Conservation (phyloP, 495 filamentous ascomycete genomes). For the Diplogelasinospora grovesii region DNA sequence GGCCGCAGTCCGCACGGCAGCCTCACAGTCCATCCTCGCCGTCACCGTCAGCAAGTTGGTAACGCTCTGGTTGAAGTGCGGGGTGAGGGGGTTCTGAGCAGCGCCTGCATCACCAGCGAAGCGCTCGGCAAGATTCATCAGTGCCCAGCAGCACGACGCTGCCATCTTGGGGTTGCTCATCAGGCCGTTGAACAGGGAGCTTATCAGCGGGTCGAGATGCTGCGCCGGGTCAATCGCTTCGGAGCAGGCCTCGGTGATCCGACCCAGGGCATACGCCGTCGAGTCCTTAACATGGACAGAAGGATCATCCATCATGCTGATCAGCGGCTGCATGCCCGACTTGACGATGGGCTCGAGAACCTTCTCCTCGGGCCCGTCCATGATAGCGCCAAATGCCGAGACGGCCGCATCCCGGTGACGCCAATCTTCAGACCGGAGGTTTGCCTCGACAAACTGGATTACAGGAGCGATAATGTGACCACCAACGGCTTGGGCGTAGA, state of each 20-base stretch:
- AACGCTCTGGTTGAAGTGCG: constrained; percentile 89
- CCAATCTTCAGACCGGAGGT: constrained; percentile 88
- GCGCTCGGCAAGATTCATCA: constrained; percentile 96
- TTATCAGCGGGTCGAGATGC: constrained; percentile 77
- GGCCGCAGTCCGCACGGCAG: constrained; percentile 91
- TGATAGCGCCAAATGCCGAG: constrained; percentile 96
- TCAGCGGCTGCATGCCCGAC: constrained; percentile 82
- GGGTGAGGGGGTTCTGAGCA: constrained; percentile 74
- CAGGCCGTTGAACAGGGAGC: constrained; percentile 82
- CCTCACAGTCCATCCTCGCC: constrained; percentile 75
- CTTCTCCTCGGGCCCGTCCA: constrained; percentile 93
- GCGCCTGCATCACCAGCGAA: constrained; percentile 77
- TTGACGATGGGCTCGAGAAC: constrained; percentile 86
- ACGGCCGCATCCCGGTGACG: constrained; percentile 89
- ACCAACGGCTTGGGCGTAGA: constrained; percentile 87
- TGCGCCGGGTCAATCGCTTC: constrained; percentile 76
- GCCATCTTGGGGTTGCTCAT: constrained; percentile 95
- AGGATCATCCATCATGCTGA: constrained; percentile 92
- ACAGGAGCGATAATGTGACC: constrained; percentile 75
- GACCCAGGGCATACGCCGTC: constrained; percentile 92
- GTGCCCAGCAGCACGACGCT: constrained; percentile 94
- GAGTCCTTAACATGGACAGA: constrained; percentile 90
- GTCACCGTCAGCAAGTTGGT: constrained; percentile 78
- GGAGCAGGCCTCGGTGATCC: constrained; percentile 86
- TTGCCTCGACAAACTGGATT: constrained; percentile 80